These are phyloP conservation scores for Scutellaria galericulata DNA, from an alignment of 257 asterid species.

Conservation along the genomic window DNA sequence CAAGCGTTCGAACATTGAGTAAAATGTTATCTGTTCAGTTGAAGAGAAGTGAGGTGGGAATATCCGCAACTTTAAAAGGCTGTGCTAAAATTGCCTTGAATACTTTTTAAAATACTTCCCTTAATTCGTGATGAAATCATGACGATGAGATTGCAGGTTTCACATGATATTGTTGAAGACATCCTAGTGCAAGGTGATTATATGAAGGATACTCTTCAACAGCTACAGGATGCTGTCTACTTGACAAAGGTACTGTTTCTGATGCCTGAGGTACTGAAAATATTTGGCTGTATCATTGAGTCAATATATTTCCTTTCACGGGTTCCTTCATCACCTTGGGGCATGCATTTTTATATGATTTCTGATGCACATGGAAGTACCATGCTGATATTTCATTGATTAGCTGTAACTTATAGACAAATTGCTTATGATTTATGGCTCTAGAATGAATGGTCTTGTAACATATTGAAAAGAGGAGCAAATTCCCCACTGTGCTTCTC, in stretches of 20 bases:
- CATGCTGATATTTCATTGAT: conserved; percentile 1
- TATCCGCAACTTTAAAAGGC: conserved; percentile 25
- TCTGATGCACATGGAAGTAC: conserved; percentile 13
- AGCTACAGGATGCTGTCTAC: conserved; percentile 90
- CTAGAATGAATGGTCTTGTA: conserved; percentile 1
- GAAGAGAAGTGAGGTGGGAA: conserved; percentile 87
- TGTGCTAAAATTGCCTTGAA: conserved; percentile 31
- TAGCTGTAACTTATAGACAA: not conserved
- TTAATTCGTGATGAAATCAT: conserved; percentile 26
- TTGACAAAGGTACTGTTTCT: conserved; percentile 78
- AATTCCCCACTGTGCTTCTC: not conserved
- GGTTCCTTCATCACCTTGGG: conserved; percentile 5
- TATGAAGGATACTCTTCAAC: conserved; percentile 77
- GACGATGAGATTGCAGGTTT: conserved; percentile 57
- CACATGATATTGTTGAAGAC: conserved; percentile 82
- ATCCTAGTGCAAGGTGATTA: conserved; percentile 83
- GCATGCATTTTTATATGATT: not conserved
- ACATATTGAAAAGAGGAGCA: conserved; percentile 13
- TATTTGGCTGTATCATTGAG: not conserved
- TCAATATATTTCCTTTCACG: not conserved
- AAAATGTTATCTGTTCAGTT: conserved; percentile 75
- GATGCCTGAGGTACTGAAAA: conserved; percentile 5
- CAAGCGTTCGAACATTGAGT: conserved; percentile 81
- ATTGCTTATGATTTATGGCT: not conserved
- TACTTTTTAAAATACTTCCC: conserved; percentile 15